Conservation (phyloP, 1,139 yeast species). For the Magnusiomyces sp. region DNA sequence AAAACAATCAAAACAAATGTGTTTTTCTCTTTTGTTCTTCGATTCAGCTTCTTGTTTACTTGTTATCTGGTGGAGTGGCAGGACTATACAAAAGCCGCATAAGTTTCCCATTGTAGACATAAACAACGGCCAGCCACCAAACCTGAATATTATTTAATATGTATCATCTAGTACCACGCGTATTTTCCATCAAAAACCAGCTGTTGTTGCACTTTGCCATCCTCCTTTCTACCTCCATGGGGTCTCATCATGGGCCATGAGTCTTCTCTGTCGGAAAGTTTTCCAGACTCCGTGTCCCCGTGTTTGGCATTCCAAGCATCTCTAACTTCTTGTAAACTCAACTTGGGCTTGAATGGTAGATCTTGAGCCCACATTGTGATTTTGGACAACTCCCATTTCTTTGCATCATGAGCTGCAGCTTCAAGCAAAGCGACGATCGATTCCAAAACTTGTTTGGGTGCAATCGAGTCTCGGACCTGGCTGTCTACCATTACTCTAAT, state of each 20-base stretch:
- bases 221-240: conserved; percentile 7
- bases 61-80: no score
- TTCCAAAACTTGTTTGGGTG: conserved; percentile 8
- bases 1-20: no score
- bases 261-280: conserved; percentile 14
- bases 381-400: conserved; percentile 19
- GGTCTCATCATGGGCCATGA: conserved; percentile 27
- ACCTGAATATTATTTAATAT: background rate
- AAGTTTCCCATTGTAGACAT: no score
- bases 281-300: background rate
- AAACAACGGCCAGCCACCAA: no score
- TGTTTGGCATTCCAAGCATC: background rate
- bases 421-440: conserved; percentile 17
- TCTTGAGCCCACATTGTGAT: conserved; percentile 25
- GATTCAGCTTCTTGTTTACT: no score
- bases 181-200: conserved; percentile 26
- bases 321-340: background rate
- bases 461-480: background rate
- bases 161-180: conserved; percentile 24
- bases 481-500: conserved; percentile 22
- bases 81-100: no score
- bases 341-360: conserved; percentile 16
- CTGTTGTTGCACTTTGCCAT: conserved; percentile 3
- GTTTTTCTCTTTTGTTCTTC: no score
- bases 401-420: conserved; percentile 25